Percentiles rank a stretch among this genome's conserved stretches.
Conservation (phyloP, 1,139 yeast species). For the Nematodospora anomalae region DNA sequence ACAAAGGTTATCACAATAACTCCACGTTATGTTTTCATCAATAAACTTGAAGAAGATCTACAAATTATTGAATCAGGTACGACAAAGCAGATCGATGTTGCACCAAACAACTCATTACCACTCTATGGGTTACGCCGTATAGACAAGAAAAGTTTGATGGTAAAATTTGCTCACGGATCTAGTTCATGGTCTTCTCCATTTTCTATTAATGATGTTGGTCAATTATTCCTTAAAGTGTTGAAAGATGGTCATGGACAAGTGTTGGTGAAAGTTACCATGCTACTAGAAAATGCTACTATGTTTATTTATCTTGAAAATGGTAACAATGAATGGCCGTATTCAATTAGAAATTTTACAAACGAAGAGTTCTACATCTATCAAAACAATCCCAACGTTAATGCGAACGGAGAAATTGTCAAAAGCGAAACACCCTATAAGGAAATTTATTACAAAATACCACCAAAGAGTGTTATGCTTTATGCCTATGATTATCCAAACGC, state of each 20-base stretch:
- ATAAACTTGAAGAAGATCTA: conserved; percentile 56
- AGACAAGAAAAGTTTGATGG: conserved; percentile 52
- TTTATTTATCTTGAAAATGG: conserved; percentile 77
- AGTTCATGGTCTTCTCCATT: conserved; percentile 87
- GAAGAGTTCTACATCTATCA: conserved; percentile 83
- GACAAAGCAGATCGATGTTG: conserved; percentile 43
- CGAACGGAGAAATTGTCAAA: conserved; percentile 61
- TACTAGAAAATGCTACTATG: conserved; percentile 77
- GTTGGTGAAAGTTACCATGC: conserved; percentile 68
- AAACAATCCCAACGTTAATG: conserved; percentile 76
- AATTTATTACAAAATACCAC: conserved; percentile 75
- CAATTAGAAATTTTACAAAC: conserved; percentile 86
- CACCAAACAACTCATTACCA: conserved; percentile 56
- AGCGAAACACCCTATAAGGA: conserved; percentile 61
- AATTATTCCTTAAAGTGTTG: conserved; percentile 67
- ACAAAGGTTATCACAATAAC: conserved; percentile 78
- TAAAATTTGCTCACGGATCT: conserved; percentile 59
- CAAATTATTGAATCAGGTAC: conserved; percentile 72
- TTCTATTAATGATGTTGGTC: conserved; percentile 79
- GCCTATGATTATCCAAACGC: conserved; percentile 98
- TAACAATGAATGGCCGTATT: conserved; percentile 84
- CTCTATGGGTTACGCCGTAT: conserved; percentile 58
- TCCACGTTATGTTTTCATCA: conserved; percentile 79
- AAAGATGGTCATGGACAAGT: conserved; percentile 65
- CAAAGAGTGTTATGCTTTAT: conserved; percentile 95